Base-by-base conservation (phyloP, 2,329 filamentous ascomycete genomes). In the Monosporascus sp. region DNA sequence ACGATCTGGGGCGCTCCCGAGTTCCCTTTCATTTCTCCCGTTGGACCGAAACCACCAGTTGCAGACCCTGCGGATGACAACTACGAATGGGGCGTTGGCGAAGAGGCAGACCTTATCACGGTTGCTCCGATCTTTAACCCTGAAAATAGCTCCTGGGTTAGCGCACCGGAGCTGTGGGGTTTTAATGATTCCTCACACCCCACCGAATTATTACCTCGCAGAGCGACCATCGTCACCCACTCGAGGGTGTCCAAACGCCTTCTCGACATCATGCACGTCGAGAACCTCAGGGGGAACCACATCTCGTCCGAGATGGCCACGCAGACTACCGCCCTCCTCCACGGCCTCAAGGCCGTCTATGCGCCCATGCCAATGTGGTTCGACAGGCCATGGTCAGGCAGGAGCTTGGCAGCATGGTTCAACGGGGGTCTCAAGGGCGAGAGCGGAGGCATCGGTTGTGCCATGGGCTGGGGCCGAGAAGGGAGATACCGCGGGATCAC, bases 231-330 rank as follows among this genome's bases (percentile, higher is more conserved):
- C 62, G 85, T 91, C 56, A 91, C 88, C 0, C 87, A 90, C 58
- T 85, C 86, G 1, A 83, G 89, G 50, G 75, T 90, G 7, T 91
- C 88, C 17, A 87, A 85, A 66, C 80, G 80, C 27, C 76, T 93
- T 2, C 75, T 93, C 36, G 81, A 90, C 60, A 79, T 85, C 57
- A 92, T 92, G 88, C 88, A 93, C 65, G 79, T 83, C 36, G 90
- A 92, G 68, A 89, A 88, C 51, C 76, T 87, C 58, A 78, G 81
- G 16, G 86, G 87, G 58, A 87, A 88, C 63, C 87, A 91, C 65
- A 84, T 92, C 62, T 87, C 86, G 54, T 88, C 88, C 0, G 89
- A 93, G 67, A 91, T 93, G 88, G 88, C 85, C 56, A 84, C 88
- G 1, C 85, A 87, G 52, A 87, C 87, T 0, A 81, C 87, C 26